phyloP scores from a whole-genome alignment of 306 rosid species.

The Coriaria nepalensis region DNA sequence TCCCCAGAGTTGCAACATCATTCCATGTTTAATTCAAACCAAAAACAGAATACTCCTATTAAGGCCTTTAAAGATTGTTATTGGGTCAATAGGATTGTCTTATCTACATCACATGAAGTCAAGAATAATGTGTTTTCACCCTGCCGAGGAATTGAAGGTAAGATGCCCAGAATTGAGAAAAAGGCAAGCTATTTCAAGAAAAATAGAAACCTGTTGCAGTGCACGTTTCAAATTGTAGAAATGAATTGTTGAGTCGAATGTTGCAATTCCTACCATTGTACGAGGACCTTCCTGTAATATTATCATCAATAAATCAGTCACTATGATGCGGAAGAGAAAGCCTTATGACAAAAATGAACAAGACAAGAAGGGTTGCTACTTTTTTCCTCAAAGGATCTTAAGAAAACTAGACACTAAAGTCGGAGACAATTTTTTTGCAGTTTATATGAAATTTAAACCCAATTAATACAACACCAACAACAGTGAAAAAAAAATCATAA shows the following conservation, averaged over 20 bases:
- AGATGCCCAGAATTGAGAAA: neutral
- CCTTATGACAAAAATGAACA: no score
- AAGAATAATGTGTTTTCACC: no score
- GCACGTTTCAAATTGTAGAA: conserved; percentile 93
- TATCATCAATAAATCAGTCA: conserved; percentile 7
- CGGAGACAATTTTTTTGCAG: neutral
- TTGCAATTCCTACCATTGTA: conserved; percentile 81
- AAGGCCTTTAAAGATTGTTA: no score
- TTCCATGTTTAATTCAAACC: no score
- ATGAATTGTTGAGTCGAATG: conserved; percentile 92
- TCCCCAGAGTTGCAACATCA: neutral
- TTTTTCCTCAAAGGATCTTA: neutral
- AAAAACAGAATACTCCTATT: no score
- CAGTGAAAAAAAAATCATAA: neutral
- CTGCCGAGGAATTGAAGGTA: no score
- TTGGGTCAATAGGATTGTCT: no score
- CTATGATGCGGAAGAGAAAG: conserved; percentile 5
- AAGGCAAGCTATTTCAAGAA: neutral
- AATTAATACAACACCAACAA: neutral
- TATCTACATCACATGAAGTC: no score
- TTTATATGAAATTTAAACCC: neutral
- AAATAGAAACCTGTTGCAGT: conserved; percentile 63
- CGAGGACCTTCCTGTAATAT: conserved; percentile 81
- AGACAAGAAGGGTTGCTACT: no score
- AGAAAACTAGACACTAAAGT: neutral